Evolutionary conservation across 1,139 yeast species (phyloP), one percentile per base, ranked within the genome.

Genomic region (Kodamaea sp.): DNA sequence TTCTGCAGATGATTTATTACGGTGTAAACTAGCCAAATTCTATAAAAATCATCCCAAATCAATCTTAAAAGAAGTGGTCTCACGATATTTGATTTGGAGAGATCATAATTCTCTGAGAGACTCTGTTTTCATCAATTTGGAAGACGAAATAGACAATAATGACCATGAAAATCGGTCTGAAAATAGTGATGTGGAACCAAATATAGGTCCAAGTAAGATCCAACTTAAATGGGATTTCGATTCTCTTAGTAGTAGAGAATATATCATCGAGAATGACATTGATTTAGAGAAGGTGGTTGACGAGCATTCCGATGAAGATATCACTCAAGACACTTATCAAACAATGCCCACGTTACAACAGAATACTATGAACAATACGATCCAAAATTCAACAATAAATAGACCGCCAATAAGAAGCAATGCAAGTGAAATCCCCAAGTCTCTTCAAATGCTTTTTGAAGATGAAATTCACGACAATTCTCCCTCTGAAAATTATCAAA

Each of bases 221-320:
- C 87, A 79, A 47, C 80, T 83, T n/a, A 83, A 83, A 58, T 86
- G 95, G 95, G 95, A 85, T 61, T 86, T 86, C 52, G 94, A 85
- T 57, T 83, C 92, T 1, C 62, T 84, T 42, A 81, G 84, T 53
- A 77, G 86, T 36, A 73, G 79, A 29, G 90, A 84, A 48, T 84
- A 83, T 53, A 81, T 84, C 39, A 63, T 80, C 38, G 88, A 84
- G 40, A 81, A 79, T 56, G 84, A 79, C 38, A 75, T 78, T 37
- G 73, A 76, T 45, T 49, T 76, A 27, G 73, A 67, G 36, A 71
- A 71, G 33, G 76, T 76, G 25, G 70, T 67, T 6, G 53, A 53
- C 24, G 47, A 56, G 31, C 57, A 60, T 44, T 50, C 58, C 41
- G 63, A 62, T 11, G 66, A 60, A 26, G 67, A 63, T 15, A 52